A percentile compares a stretch with the other conserved stretches of the same genome.
phyloP scores from a whole-genome alignment of 176 grass and related monocot genomes.

The Triticum monococcum region DNA sequence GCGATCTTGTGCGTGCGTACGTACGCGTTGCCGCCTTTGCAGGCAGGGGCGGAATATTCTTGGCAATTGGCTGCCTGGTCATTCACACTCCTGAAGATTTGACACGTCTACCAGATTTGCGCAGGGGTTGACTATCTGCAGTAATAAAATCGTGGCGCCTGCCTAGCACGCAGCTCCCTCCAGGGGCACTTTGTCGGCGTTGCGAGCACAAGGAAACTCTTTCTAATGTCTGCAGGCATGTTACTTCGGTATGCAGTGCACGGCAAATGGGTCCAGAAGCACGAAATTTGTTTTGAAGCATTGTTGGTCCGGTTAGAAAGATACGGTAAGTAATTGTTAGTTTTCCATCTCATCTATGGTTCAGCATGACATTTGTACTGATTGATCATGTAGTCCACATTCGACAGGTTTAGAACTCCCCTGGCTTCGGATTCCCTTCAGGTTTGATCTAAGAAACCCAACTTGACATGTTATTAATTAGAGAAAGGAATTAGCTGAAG shows the following conservation, averaged over 20 bases:
- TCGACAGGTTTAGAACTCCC: not conserved
- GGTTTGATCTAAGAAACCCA: not conserved
- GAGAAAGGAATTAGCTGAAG: not conserved
- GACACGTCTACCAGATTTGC: not conserved
- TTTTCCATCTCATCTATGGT: not conserved
- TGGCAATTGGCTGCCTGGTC: not conserved
- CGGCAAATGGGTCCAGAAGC: not conserved
- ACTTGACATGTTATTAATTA: not conserved
- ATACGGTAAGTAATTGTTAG: not conserved
- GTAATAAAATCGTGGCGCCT: not conserved
- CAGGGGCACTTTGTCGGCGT: conserved; percentile 32
- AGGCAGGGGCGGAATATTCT: not conserved
- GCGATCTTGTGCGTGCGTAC: not conserved
- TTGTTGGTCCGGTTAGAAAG: too few species aligned
- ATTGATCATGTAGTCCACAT: not conserved
- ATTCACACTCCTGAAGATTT: conserved; percentile 21
- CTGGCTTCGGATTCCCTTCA: not conserved
- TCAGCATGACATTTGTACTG: conserved; percentile 8
- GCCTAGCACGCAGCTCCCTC: not conserved
- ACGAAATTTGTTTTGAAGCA: not conserved
- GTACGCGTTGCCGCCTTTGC: not conserved
- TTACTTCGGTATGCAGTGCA: conserved; percentile 11
- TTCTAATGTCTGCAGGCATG: not conserved
- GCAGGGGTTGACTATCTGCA: conserved; percentile 7
- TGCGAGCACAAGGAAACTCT: conserved; percentile 1